A percentile compares a stretch with the other conserved stretches of the same genome.
These are phyloP conservation scores for Ballota nigra DNA, from an alignment of 257 asterid species.

Conservation along the genomic window DNA sequence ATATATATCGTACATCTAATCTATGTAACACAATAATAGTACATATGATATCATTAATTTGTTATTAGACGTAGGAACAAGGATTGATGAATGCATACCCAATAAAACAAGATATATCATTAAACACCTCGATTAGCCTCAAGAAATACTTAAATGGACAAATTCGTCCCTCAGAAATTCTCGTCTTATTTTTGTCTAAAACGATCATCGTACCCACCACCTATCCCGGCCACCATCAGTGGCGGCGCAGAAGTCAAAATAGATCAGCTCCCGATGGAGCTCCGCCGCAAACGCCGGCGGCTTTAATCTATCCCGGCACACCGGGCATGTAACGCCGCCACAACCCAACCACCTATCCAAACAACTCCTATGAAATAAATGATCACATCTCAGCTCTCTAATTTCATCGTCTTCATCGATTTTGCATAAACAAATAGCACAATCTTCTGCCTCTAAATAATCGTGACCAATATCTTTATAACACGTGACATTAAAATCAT, in stretches of 20 bases:
- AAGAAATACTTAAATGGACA: not conserved
- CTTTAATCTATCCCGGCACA: slow-evolving; percentile 32
- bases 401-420: slow-evolving; percentile 33
- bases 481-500: slow-evolving; percentile 18
- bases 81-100: not conserved
- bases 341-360: slow-evolving; percentile 41
- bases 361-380: slow-evolving; percentile 35
- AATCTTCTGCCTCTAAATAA: slow-evolving; percentile 3
- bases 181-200: not conserved
- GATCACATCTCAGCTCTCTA: slow-evolving; percentile 33
- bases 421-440: slow-evolving; percentile 36
- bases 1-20: too few species aligned
- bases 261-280: slow-evolving; percentile 17
- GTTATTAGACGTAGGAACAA: too few species aligned
- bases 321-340: slow-evolving; percentile 30
- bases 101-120: not conserved
- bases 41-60: too few species aligned
- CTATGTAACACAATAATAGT: too few species aligned
- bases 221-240: slow-evolving; percentile 12
- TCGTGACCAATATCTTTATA: not conserved
- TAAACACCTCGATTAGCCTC: not conserved
- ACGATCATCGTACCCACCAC: slow-evolving; percentile 35
- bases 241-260: slow-evolving; percentile 15
- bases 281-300: not conserved
- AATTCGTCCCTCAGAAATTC: not conserved